phyloP scores from a whole-genome alignment of 2,329 filamentous ascomycete genomes.

The Cladosporium velox region DNA sequence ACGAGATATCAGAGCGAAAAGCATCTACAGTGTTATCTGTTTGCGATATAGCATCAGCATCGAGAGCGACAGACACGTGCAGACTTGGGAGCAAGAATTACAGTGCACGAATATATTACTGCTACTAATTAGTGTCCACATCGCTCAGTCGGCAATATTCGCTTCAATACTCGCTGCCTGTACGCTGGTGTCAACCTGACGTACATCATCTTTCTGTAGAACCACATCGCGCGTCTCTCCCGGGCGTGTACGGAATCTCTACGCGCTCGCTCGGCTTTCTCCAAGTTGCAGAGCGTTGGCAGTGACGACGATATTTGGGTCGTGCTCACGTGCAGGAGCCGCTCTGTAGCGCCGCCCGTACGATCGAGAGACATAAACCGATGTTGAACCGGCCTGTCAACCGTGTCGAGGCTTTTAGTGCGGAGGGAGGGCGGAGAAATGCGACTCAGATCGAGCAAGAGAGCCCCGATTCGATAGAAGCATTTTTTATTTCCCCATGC shows the following conservation, averaged over 20 bases:
- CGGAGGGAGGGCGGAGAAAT: slow-evolving; percentile 1
- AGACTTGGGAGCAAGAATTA: background rate
- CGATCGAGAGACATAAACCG: background rate
- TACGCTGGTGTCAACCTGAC: slow-evolving; percentile 1
- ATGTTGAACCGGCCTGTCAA: background rate
- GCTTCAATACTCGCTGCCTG: background rate
- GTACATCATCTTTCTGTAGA: background rate
- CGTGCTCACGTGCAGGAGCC: background rate
- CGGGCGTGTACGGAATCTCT: background rate
- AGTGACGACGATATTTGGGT: background rate
- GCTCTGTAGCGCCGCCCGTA: background rate
- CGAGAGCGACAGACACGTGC: background rate
- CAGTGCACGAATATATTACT: background rate
- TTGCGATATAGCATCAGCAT: background rate
- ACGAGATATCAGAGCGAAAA: background rate
- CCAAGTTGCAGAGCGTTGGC: slow-evolving; percentile 1
- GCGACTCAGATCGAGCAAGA: background rate
- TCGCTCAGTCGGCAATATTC: background rate
- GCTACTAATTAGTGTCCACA: background rate
- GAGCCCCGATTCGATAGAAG: background rate
- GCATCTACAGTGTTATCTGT: background rate
- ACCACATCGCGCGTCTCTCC: background rate
- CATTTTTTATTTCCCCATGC: slow-evolving; percentile 1
- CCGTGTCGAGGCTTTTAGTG: background rate
- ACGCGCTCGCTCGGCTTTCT: background rate